Percentiles rank a stretch among this genome's conserved stretches.
These are phyloP conservation scores for Lithocarpus polystachyus DNA, from an alignment of 306 rosid species.

Conservation along the genomic window DNA sequence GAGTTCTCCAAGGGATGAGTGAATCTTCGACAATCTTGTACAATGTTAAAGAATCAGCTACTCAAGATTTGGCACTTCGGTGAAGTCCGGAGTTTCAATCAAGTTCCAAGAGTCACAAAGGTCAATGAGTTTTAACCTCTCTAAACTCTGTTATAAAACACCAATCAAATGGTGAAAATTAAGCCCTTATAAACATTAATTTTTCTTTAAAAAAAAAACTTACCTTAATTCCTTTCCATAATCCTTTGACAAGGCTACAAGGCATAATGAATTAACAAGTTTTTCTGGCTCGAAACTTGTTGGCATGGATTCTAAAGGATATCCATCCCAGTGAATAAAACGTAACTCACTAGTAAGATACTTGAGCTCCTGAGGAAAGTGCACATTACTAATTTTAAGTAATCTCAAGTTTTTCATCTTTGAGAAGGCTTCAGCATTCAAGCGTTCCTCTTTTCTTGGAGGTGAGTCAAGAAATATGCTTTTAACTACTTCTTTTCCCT, in stretches of 20 bases:
- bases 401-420: not conserved
- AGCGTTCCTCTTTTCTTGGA: no score
- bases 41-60: no score
- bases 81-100: no score
- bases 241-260: not conserved
- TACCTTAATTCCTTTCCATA: not conserved
- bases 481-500: no score
- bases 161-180: not conserved
- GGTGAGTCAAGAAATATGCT: no score
- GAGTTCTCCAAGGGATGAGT: not conserved
- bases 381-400: no score
- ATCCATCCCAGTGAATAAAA: not conserved
- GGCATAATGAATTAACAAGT: not conserved
- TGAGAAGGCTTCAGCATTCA: not conserved
- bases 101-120: no score
- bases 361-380: no score
- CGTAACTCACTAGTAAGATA: not conserved
- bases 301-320: not conserved
- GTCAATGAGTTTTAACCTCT: not conserved
- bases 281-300: not conserved
- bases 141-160: not conserved
- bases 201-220: not conserved
- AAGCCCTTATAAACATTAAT: no score
- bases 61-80: no score
- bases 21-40: not conserved